phyloP scores from a whole-genome alignment of 805 yeast species.

The Candida silvicultrix region DNA sequence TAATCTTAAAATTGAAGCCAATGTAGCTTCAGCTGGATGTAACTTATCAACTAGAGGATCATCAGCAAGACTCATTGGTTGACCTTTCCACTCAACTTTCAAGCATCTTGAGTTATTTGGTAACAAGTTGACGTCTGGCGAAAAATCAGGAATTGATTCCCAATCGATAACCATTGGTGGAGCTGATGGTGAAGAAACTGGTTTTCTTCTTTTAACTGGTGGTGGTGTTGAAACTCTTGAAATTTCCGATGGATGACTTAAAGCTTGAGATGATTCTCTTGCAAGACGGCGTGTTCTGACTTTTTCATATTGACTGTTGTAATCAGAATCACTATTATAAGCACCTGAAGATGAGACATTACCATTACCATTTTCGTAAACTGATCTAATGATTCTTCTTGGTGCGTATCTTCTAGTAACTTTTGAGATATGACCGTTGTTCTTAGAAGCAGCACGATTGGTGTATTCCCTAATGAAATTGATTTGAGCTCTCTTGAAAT shows the following conservation, averaged over 20 bases:
- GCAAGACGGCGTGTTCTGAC: slow-evolving; percentile 56
- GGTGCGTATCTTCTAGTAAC: slow-evolving; percentile 18
- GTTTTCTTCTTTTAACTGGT: slow-evolving; percentile 32
- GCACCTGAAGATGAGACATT: slow-evolving; percentile 20
- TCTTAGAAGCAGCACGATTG: slow-evolving; percentile 6
- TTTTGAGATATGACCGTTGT: slow-evolving; percentile 18
- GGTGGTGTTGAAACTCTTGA: slow-evolving; percentile 27
- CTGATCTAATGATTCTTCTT: slow-evolving; percentile 15
- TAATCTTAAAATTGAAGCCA: slow-evolving; percentile 84
- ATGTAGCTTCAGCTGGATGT: slow-evolving; percentile 85
- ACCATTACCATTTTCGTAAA: slow-evolving; percentile 3
- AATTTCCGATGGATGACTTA: slow-evolving; percentile 24
- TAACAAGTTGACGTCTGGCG: slow-evolving; percentile 63
- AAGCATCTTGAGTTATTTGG: slow-evolving; percentile 69
- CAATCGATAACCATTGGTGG: slow-evolving; percentile 52
- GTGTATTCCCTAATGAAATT: slow-evolving; percentile 47
- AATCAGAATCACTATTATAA: slow-evolving; percentile 28
- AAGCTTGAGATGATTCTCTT: slow-evolving; percentile 29
- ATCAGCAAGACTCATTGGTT: slow-evolving; percentile 80
- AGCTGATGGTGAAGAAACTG: slow-evolving; percentile 32
- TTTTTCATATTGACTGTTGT: slow-evolving; percentile 33
- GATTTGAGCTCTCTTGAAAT: slow-evolving; percentile 43
- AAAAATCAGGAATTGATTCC: slow-evolving; percentile 72
- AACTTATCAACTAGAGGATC: slow-evolving; percentile 71
- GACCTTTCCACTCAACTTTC: slow-evolving; percentile 97